Conservation (phyloP, 2,329 filamentous ascomycete species). For the Stemphylium lycopersici region DNA sequence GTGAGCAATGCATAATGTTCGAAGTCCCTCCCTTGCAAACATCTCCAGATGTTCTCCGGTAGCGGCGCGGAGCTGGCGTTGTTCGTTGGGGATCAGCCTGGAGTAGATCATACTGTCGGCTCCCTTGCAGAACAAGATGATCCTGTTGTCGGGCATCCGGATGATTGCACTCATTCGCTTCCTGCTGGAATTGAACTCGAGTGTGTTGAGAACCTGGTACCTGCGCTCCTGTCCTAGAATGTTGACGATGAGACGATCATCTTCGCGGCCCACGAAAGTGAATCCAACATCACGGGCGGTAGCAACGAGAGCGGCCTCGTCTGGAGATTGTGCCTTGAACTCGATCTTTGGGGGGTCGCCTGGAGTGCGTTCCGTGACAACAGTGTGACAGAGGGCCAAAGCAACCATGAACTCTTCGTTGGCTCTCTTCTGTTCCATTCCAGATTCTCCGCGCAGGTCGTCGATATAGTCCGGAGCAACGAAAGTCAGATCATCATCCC, state of each 20-base stretch:
- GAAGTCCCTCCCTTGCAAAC: constrained; percentile 93
- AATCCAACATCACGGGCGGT: constrained; percentile 96
- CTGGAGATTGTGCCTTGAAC: constrained; percentile 96
- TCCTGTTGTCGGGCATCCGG: constrained; percentile 87
- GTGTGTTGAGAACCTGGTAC: constrained; percentile 88
- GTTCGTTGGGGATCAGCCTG: constrained; percentile 81
- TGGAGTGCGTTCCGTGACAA: constrained; percentile 86
- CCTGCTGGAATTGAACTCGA: constrained; percentile 95
- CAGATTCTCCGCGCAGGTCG: constrained; percentile 79
- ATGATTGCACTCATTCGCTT: constrained; percentile 99
- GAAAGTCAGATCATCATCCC: constrained; percentile 89
- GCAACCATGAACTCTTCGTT: constrained; percentile 93
- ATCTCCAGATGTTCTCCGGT: constrained; percentile 96
- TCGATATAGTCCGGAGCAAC: constrained; percentile 87
- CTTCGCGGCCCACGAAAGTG: constrained; percentile 80
- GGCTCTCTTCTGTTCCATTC: constrained; percentile 74
- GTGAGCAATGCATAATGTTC: constrained; percentile 92
- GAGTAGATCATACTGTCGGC: constrained; percentile 98
- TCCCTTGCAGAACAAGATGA: constrained; percentile 94
- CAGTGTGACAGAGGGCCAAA: constrained; percentile 93
- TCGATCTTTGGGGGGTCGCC: constrained; percentile 90
- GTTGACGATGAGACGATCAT: constrained; percentile 83
- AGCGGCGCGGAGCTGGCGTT: constrained; percentile 77
- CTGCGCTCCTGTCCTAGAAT: constrained; percentile 83
- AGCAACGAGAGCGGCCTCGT: constrained; percentile 91